Base-by-base conservation (phyloP, 352 stramenopile species). In the Paralagenidium karlingii region DNA sequence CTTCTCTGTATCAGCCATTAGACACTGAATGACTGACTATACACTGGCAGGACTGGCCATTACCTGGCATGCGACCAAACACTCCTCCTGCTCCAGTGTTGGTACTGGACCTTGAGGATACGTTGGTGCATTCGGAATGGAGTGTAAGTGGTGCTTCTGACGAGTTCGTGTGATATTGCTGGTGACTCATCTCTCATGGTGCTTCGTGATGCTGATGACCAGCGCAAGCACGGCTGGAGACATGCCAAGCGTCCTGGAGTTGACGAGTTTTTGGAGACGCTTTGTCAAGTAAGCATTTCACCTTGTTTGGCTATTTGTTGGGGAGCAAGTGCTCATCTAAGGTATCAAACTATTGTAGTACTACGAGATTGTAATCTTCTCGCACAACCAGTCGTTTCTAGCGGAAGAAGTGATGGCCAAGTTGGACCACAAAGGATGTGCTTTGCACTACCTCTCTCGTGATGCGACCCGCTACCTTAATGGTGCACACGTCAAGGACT, bases 281-380 rank as follows among this genome's bases (percentile, higher is more conserved):
- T 89, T 22, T 83, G 67, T 24, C 78, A 87, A 40, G 63, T 77
- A 58, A 29, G 30, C 31, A 5, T 13, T 18, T 42, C 36, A 11
- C 12, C 34, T n/a, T 38, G 25, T 15, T 22, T 5, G 11, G 24
- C 20, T 28, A 45, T 48, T 33, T 13, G n/a, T n/a, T n/a, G n/a
- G n/a, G n/a, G n/a, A n/a, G n/a, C n/a, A n/a, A n/a, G n/a, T n/a
- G n/a, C n/a, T n/a, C n/a, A n/a, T n/a, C 12, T 25, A 9, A 45
- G 36, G 29, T 21, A 24, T n/a, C 12, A 19, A n/a, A 18, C 45
- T 3, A 19, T 12, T 43, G 16, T 41, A 81, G 58, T 87, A 88
- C 48, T 92, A 89, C 29, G 78, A 92, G 46, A 89, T 89, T 39
- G 78, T 92, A 0, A 78, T 92, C 34, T 92, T 89, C 47, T 89